Base-by-base conservation (phyloP, 148 eudicot genomes). In the Heliamphora exappendiculata region DNA sequence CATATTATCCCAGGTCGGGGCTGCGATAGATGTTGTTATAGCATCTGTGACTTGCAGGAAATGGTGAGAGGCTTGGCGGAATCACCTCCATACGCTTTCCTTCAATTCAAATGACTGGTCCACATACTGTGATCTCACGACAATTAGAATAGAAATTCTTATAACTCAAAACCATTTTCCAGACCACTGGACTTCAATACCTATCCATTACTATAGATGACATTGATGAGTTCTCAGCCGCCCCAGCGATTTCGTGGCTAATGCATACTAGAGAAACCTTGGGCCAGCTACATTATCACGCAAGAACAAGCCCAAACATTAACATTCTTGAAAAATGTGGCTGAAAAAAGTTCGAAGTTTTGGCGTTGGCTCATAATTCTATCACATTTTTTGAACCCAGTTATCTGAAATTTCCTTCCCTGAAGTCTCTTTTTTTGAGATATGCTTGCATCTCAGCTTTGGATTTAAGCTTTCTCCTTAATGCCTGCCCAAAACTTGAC, bases 231-330 rank as follows among this genome's bases (percentile, higher is more conserved):
- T 92, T 92, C 77, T 88, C 93, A 10, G 97, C 96, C 75, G 89
- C 97, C 4, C 87, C 98, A 0, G 98, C 90, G n/a, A 88, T 88
- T 75, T 92, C 97, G 17, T 94, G 98, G 98, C 90, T 92, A 36
- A 89, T 92, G 93, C 89, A 92, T 70, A 89, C 97, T 0, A 83
- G 97, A 77, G 97, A 89, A 47, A 89, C 89, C 57, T 68, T 94
- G 51, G 89, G 88, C 67, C 84, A 81, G 53, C 79, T 94, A 75
- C 70, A 82, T 79, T 90, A 88, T 70, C 88, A 89, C 75, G 96
- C 90, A 16, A 82, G 90, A 81, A 90, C 97, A 37, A 86, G 81
- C 49, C 92, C 98, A 14, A 88, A 45, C 72, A 79, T 92, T 44
- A 92, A 92, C 80, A 88, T 94, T 74, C 91, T 94, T 59, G 98